Conservation (phyloP, 2,329 filamentous ascomycete genomes). For the Monilinia laxa region DNA sequence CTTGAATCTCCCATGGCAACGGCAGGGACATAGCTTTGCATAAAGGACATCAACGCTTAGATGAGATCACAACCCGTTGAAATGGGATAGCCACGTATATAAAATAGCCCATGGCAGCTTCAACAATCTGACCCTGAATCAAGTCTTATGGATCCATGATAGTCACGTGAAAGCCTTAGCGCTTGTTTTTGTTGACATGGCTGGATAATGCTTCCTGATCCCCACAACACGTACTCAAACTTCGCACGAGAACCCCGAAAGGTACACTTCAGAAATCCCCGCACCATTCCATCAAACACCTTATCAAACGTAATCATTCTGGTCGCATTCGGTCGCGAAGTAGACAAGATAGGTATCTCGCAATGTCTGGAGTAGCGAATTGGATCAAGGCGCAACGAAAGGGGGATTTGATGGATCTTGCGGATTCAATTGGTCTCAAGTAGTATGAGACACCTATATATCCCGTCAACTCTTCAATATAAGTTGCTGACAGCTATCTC, state of each 20-base stretch:
- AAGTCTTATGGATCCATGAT: background rate
- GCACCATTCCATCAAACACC: slow-evolving; percentile 1
- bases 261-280: slow-evolving; percentile 14
- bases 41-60: background rate
- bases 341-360: slow-evolving; percentile 33
- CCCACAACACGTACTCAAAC: slow-evolving; percentile 21
- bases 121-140: background rate
- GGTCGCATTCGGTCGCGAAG: slow-evolving; percentile 12
- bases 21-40: background rate
- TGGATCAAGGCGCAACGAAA: slow-evolving; percentile 84
- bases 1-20: slow-evolving; percentile 18
- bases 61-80: background rate
- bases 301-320: slow-evolving; percentile 5
- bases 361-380: slow-evolving; percentile 64
- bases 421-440: slow-evolving; percentile 66
- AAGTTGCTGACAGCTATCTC: slow-evolving; percentile 31
- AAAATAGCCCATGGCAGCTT: background rate
- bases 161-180: slow-evolving; percentile 8
- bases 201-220: background rate
- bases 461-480: slow-evolving; percentile 12
- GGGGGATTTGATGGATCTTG: slow-evolving; percentile 72
- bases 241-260: slow-evolving; percentile 15
- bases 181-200: slow-evolving; percentile 23
- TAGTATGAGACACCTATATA: slow-evolving; percentile 57
- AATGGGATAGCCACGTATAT: background rate